A percentile compares a stretch with the other conserved stretches of the same genome.
Conservation (phyloP, 257 asterid genomes). For the Solanum chilense region DNA sequence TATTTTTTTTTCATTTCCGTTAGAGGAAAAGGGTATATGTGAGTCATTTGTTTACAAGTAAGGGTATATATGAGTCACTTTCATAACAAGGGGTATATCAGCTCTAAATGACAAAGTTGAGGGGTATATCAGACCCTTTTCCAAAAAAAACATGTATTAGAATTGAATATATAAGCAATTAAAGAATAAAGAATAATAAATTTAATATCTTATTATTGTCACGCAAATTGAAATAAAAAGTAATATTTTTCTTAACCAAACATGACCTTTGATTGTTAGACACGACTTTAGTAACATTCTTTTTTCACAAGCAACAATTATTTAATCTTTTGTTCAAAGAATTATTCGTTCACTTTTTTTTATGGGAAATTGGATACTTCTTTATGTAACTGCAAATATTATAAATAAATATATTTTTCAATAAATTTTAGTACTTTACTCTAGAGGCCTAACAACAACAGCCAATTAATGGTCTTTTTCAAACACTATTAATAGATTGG, state of each 20-base stretch:
- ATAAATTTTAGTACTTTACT: neutral
- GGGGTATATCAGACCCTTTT: too few species aligned
- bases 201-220: too few species aligned
- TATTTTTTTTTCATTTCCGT: too few species aligned
- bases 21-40: too few species aligned
- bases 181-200: neutral
- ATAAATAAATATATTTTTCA: neutral
- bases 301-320: neutral
- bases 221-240: neutral
- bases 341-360: neutral
- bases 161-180: neutral
- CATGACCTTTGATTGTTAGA: neutral
- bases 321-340: neutral
- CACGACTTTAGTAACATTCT: neutral
- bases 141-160: accelerated
- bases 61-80: too few species aligned
- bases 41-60: too few species aligned
- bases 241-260: neutral
- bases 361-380: neutral
- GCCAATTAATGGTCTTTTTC: neutral
- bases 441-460: neutral
- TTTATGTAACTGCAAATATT: neutral
- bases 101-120: too few species aligned
- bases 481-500: neutral
- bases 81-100: too few species aligned